A percentile compares a stretch with the other conserved stretches of the same genome.
Conservation (phyloP, 352 stramenopile species). For the Lagenidium giganteum region DNA sequence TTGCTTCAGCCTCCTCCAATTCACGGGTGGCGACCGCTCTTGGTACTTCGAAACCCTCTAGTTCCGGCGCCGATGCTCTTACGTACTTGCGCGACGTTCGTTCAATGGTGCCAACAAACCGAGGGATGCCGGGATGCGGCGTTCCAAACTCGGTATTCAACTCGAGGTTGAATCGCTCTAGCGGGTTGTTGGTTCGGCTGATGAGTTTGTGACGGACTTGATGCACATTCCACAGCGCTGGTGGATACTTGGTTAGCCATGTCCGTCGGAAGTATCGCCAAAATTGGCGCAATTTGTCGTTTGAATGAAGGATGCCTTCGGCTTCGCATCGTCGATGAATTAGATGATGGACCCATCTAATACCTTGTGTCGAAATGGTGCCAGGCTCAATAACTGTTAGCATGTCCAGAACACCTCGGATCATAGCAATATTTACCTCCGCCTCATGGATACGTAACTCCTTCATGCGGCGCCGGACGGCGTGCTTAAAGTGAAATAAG, state of each 20-base stretch:
- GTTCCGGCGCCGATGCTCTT: no score
- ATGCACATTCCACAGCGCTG: conserved; percentile 4
- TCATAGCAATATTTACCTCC: conserved; percentile 6
- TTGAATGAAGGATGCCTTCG: neutral
- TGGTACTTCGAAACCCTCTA: no score
- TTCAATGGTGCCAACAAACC: conserved; percentile 10
- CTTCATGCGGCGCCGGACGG: conserved; percentile 2
- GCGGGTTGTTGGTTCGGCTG: conserved; percentile 16
- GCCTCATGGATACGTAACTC: conserved; percentile 1
- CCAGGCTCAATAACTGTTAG: conserved; percentile 3
- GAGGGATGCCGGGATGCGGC: conserved; percentile 4
- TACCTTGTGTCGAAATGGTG: neutral
- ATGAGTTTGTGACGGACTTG: no score
- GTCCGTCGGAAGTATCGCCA: conserved; percentile 5
- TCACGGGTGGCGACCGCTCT: no score
- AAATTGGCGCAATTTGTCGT: neutral
- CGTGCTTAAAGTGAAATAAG: conserved; percentile 22
- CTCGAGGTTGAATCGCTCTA: conserved; percentile 18
- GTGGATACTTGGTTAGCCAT: neutral
- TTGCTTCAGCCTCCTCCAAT: no score
- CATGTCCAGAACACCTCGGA: conserved; percentile 7
- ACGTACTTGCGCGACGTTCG: neutral
- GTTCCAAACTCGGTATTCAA: conserved; percentile 11
- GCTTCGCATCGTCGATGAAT: neutral
- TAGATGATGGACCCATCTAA: neutral